These are phyloP conservation scores for Candida koratica DNA, from an alignment of 805 yeast genomes.

Conservation along the genomic window DNA sequence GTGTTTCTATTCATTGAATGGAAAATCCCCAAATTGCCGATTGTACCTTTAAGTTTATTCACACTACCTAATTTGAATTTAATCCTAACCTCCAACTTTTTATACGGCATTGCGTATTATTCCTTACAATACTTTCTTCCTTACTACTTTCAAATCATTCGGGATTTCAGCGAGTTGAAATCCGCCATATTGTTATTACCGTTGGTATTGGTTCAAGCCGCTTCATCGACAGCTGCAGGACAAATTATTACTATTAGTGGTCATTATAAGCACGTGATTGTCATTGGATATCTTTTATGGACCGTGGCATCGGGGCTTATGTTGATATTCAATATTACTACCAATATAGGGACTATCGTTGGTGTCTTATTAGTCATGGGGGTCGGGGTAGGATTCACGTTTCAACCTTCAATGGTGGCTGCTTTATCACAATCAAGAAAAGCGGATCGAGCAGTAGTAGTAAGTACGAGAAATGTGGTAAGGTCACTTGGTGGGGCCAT, in stretches of 20 bases:
- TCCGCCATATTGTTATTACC: conserved; percentile 43
- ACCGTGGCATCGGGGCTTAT: conserved; percentile 38
- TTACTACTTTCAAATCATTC: conserved; percentile 25
- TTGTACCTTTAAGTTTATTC: conserved; percentile 50
- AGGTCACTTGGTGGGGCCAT: conserved; percentile 34
- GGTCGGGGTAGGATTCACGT: conserved; percentile 46
- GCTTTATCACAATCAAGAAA: conserved; percentile 44
- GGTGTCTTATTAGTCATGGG: conserved; percentile 17
- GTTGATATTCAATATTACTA: conserved; percentile 24
- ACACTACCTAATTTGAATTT: conserved; percentile 30
- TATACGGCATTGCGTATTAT: conserved; percentile 48
- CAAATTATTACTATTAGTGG: conserved; percentile 40
- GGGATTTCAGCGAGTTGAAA: conserved; percentile 35
- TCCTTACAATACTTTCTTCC: conserved; percentile 44
- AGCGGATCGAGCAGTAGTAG: conserved; percentile 33
- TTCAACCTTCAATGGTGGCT: conserved; percentile 55
- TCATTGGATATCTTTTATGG: conserved; percentile 42
- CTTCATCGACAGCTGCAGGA: conserved; percentile 44
- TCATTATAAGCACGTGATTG: conserved; percentile 40
- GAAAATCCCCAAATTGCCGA: conserved; percentile 47
- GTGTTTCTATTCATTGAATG: conserved; percentile 49
- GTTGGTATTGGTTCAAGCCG: conserved; percentile 41
- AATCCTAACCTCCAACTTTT: conserved; percentile 31
- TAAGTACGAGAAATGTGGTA: conserved; percentile 30
- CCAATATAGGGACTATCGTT: conserved; percentile 30